phyloP scores from a whole-genome alignment of 495 filamentous ascomycete genomes.

The Penicillium egyptiacum region DNA sequence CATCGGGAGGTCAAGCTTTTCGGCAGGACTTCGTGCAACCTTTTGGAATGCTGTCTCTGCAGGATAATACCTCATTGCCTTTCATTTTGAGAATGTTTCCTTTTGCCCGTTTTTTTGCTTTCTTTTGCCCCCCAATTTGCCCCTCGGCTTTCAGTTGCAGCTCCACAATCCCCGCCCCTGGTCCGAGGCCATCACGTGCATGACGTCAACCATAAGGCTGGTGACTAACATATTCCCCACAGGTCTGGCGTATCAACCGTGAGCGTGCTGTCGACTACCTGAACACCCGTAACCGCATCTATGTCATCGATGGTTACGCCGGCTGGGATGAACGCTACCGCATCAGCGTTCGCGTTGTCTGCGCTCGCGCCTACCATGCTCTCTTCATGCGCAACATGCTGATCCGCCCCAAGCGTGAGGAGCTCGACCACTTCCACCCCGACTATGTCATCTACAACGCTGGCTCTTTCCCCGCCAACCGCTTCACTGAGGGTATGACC shows the following conservation, averaged over 20 bases:
- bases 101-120: constrained; percentile 3
- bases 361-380: constrained; percentile 97
- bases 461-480: constrained; percentile 96
- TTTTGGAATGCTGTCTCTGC: constrained; percentile 7
- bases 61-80: not conserved
- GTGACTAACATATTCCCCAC: constrained; percentile 22
- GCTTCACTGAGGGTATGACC: constrained; percentile 98
- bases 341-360: constrained; percentile 96
- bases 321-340: constrained; percentile 99
- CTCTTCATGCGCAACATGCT: constrained; percentile 99
- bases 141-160: constrained; percentile 2
- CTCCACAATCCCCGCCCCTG: constrained; percentile 19
- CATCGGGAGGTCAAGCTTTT: constrained; percentile 39
- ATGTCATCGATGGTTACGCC: constrained; percentile 95
- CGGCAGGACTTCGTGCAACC: constrained; percentile 19
- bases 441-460: constrained; percentile 99
- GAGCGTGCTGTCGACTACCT: constrained; percentile 98
- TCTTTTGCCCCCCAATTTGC: constrained; percentile 16
- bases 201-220: constrained; percentile 36
- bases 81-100: not conserved
- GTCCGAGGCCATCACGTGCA: constrained; percentile 29
- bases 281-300: constrained; percentile 98
- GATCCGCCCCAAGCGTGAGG: constrained; percentile 84
- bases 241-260: constrained; percentile 99
- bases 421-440: constrained; percentile 95